phyloP scores from a whole-genome alignment of 306 rosid genomes.

The Medicago ruthenica region DNA sequence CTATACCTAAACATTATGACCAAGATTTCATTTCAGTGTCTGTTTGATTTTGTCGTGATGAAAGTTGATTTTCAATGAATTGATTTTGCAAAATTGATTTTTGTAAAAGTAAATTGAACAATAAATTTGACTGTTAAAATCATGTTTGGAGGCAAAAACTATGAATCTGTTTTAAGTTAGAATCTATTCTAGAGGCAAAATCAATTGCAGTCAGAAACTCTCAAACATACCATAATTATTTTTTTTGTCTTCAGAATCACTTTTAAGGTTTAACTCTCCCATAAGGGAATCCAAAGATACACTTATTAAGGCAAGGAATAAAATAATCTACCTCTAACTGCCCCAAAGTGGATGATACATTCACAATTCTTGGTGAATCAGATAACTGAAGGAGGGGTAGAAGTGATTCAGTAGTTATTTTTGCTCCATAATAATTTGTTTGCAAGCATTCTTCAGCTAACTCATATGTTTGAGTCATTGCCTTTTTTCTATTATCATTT shows the following conservation, averaged over 20 bases:
- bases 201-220: neutral
- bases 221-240: neutral
- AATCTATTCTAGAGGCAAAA: neutral
- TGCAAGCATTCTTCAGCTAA: slow-evolving; percentile 53
- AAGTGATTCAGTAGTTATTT: slow-evolving; percentile 28
- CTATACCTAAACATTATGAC: no score
- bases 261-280: neutral
- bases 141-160: no score
- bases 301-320: neutral
- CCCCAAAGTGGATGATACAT: slow-evolving; percentile 54
- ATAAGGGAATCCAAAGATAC: neutral
- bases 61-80: no score
- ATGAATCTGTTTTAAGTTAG: neutral
- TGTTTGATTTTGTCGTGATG: no score
- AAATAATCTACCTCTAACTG: slow-evolving; percentile 46
- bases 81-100: no score
- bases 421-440: slow-evolving; percentile 49
- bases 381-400: slow-evolving; percentile 39
- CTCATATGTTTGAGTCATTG: slow-evolving; percentile 43
- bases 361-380: slow-evolving; percentile 55
- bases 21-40: no score
- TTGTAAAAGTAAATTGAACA: neutral
- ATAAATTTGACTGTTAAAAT: neutral
- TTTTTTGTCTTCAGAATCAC: neutral
- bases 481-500: slow-evolving; percentile 15